Evolutionary conservation across 345 rosid genomes (phyloP).

Genomic region (Draba incana): DNA sequence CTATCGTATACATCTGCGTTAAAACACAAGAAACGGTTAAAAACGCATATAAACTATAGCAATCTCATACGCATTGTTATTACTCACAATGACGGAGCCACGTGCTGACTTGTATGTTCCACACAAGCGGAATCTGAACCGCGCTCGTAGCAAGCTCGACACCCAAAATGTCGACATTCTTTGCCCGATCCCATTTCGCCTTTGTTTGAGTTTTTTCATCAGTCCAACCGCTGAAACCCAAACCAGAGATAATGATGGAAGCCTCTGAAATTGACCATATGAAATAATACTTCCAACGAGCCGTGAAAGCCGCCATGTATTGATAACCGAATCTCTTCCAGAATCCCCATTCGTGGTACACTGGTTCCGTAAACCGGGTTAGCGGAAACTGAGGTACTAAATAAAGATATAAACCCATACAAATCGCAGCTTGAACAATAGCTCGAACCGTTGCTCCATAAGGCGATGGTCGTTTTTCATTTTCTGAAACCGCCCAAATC

Average conservation of each 20-base stretch:
- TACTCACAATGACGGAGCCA: constrained; percentile 99
- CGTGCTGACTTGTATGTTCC: constrained; percentile 99
- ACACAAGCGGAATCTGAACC: constrained; percentile 77
- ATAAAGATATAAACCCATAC: constrained; percentile 84
- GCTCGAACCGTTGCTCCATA: constrained; percentile 70
- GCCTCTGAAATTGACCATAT: constrained; percentile 99
- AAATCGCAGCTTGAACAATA: constrained; percentile 70
- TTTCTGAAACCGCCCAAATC: constrained; percentile 68
- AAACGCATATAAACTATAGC: background rate
- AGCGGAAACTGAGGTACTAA: constrained; percentile 72
- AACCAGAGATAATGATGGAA: constrained; percentile 77
- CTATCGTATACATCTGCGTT: constrained; percentile 71
- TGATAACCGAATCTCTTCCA: constrained; percentile 81
- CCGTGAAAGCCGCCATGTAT: constrained; percentile 79
- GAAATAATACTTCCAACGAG: constrained; percentile 97
- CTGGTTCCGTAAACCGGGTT: constrained; percentile 65
- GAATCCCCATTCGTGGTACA: constrained; percentile 86
- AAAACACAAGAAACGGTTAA: constrained; percentile 6
- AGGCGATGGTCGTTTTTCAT: constrained; percentile 64
- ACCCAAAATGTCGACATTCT: constrained; percentile 80
- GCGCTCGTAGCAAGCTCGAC: constrained; percentile 86
- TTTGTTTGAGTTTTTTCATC: constrained; percentile 65
- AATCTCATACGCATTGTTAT: constrained; percentile 3
- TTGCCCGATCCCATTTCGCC: constrained; percentile 91
- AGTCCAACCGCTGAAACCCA: constrained; percentile 96